These are phyloP conservation scores for Sanghuangporus baumii DNA, from an alignment of 1,284 basidiomycete species.

Conservation along the genomic window DNA sequence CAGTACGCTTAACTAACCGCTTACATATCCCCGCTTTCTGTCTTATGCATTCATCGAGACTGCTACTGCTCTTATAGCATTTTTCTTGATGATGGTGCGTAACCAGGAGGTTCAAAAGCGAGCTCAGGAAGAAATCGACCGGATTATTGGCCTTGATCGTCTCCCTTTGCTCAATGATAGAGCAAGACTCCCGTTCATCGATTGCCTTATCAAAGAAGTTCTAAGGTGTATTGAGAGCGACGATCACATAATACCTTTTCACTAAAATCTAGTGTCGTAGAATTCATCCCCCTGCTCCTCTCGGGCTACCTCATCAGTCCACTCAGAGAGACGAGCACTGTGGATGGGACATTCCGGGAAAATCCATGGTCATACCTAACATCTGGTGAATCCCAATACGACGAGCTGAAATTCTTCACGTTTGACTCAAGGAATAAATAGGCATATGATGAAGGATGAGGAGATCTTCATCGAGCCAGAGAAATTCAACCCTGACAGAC, in stretches of 20 bases:
- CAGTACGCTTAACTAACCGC: not conserved
- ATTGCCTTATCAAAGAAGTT: slow-evolving; percentile 27
- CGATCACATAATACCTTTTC: too few relatives aligned
- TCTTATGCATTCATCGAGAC: not conserved
- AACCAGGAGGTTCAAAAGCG: slow-evolving; percentile 4
- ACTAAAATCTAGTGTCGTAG: not conserved
- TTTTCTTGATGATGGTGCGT: slow-evolving; percentile 10
- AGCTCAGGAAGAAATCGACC: slow-evolving; percentile 14
- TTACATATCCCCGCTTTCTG: not conserved
- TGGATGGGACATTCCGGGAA: slow-evolving; percentile 10
- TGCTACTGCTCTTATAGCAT: not conserved
- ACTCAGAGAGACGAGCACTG: slow-evolving; percentile 6
- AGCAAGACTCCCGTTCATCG: slow-evolving; percentile 24
- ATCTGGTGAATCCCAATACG: too few relatives aligned
- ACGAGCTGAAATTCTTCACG: too few relatives aligned
- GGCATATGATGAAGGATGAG: slow-evolving; percentile 1
- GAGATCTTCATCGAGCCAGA: too few relatives aligned
- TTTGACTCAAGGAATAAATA: too few relatives aligned
- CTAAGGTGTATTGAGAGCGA: slow-evolving; percentile 20
- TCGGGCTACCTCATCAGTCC: slow-evolving; percentile 6
- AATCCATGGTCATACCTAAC: not conserved
- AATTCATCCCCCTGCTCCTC: not conserved
- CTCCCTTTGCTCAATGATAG: slow-evolving; percentile 26
- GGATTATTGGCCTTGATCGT: slow-evolving; percentile 13
- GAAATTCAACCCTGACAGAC: too few relatives aligned